A percentile compares a stretch with the other conserved stretches of the same genome.
These are phyloP conservation scores for Coemansia erecta DNA, from an alignment of 192 early-diverging fungal species.

Conservation along the genomic window DNA sequence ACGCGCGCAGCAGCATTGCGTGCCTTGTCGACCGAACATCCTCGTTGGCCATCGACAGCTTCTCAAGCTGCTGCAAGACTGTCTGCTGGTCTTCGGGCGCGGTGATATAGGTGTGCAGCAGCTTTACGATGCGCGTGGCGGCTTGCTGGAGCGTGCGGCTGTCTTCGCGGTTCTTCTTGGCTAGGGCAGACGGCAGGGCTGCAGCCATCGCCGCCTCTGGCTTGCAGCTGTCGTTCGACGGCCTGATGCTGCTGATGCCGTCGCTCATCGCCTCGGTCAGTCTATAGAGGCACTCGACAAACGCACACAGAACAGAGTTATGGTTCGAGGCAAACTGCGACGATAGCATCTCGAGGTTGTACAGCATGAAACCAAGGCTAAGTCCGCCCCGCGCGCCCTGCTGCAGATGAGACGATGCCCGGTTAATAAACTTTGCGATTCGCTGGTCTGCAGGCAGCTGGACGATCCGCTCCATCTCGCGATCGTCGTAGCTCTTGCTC, in stretches of 20 bases:
- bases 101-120: conserved; percentile 42
- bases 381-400: conserved; percentile 48
- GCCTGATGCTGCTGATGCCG: not conserved
- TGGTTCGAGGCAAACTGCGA: conserved; percentile 40
- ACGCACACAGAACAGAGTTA: conserved; percentile 39
- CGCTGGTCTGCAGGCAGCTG: conserved; percentile 47
- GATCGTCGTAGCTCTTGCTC: conserved; percentile 19
- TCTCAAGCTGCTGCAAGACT: conserved; percentile 43
- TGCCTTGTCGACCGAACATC: conserved; percentile 22
- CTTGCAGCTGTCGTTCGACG: not conserved
- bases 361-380: conserved; percentile 51
- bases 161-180: conserved; percentile 30
- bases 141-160: conserved; percentile 20
- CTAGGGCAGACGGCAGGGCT: conserved; percentile 32
- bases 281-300: conserved; percentile 45
- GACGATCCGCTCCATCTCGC: conserved; percentile 41
- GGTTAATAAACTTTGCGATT: conserved; percentile 49
- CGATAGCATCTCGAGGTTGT: conserved; percentile 36
- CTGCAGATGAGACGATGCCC: conserved; percentile 50
- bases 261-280: conserved; percentile 23
- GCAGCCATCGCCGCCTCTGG: not conserved
- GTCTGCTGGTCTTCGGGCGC: conserved; percentile 37
- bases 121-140: conserved; percentile 30
- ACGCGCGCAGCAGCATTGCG: conserved; percentile 30
- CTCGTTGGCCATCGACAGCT: conserved; percentile 42